Percentiles rank a stretch among this genome's conserved stretches.
phyloP scores from a whole-genome alignment of 225 moss, liverwort and hornwort species.

The Climacium dendroides region DNA sequence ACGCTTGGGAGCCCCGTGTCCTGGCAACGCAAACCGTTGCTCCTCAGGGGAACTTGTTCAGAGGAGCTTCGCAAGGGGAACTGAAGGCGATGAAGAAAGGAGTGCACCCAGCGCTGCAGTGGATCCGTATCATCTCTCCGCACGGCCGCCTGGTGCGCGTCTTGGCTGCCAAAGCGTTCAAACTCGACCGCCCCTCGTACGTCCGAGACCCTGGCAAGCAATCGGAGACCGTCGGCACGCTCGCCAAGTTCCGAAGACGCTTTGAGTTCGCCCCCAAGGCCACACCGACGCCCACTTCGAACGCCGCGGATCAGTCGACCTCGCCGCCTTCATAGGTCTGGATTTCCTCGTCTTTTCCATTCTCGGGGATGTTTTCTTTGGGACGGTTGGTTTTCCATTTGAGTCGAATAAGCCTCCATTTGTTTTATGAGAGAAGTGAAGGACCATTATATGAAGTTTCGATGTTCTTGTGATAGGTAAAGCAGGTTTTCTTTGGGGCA shows the following conservation, averaged over 20 bases:
- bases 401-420: not conserved
- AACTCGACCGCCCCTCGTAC: conserved; percentile 75
- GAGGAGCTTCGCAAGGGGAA: not conserved
- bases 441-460: not conserved
- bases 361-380: too few species aligned
- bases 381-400: not conserved
- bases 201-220: conserved; percentile 94
- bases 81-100: conserved; percentile 86
- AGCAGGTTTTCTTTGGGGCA: not conserved
- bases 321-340: conserved; percentile 14
- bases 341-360: not conserved
- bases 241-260: conserved; percentile 85
- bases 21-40: not conserved
- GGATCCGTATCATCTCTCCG: conserved; percentile 84
- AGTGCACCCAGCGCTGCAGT: conserved; percentile 89
- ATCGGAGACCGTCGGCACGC: conserved; percentile 82
- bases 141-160: conserved; percentile 92
- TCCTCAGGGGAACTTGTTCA: not conserved
- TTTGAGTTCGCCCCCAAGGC: conserved; percentile 67
- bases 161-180: conserved; percentile 80
- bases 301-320: not conserved
- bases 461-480: not conserved
- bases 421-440: not conserved
- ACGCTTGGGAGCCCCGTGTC: not conserved
- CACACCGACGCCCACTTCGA: not conserved